phyloP scores from a whole-genome alignment of 495 filamentous ascomycete genomes.

The Penicillium soppii region DNA sequence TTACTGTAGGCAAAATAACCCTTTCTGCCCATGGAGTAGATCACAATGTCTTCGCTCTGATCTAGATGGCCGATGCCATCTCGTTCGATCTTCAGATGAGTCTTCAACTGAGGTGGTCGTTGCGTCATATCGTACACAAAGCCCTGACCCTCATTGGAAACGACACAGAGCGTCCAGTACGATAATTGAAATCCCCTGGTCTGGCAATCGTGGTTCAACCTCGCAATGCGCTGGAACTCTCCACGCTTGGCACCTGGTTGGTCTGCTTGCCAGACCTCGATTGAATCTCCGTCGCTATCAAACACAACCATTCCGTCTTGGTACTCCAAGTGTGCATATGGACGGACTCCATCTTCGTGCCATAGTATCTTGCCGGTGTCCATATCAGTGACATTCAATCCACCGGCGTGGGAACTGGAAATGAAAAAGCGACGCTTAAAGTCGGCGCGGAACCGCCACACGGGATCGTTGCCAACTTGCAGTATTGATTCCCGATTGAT shows the following conservation, averaged over 20 bases:
- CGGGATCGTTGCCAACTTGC: constrained; percentile 38
- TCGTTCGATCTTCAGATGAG: constrained; percentile 29
- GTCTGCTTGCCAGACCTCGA: constrained; percentile 40
- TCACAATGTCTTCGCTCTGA: constrained; percentile 35
- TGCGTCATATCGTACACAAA: constrained; percentile 44
- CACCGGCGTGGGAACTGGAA: constrained; percentile 38
- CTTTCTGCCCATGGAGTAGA: constrained; percentile 38
- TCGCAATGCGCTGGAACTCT: constrained; percentile 38
- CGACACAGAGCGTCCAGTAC: constrained; percentile 39
- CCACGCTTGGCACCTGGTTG: constrained; percentile 30
- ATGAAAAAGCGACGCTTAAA: constrained; percentile 41
- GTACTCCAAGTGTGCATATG: constrained; percentile 41
- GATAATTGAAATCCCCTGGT: constrained; percentile 43
- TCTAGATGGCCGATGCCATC: constrained; percentile 39
- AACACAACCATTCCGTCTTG: constrained; percentile 44
- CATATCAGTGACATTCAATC: constrained; percentile 41
- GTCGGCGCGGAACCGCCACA: constrained; percentile 41
- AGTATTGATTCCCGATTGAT: constrained; percentile 32
- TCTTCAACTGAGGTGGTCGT: constrained; percentile 30
- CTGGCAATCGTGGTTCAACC: constrained; percentile 36
- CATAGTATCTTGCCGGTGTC: constrained; percentile 35
- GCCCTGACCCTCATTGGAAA: constrained; percentile 36
- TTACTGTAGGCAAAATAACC: constrained; percentile 39
- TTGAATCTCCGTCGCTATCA: constrained; percentile 38
- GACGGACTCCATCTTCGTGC: constrained; percentile 31